Base-by-base conservation (phyloP, 1,139 yeast genomes). In the Arxiozyma slooffiae region DNA sequence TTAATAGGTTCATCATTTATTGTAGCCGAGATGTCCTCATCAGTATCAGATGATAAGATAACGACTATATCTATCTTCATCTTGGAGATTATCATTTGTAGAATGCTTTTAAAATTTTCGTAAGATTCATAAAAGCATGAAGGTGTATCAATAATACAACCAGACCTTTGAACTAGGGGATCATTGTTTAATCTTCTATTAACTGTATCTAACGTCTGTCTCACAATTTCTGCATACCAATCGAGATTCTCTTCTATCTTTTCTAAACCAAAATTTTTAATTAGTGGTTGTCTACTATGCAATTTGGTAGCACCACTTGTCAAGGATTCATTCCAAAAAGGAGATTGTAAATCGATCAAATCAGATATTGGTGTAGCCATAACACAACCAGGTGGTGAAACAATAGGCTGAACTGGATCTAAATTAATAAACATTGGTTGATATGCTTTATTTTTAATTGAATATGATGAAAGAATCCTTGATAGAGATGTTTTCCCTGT, bases 221-320 rank as follows among this genome's bases (percentile, higher is more conserved):
- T 68, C 1, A 82, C 65, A 46, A 76, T 75, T 52, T 76, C 72
- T 53, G 78, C 76, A 68, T 80, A 92, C 52, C 80, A 76, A 46
- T 77, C 79, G 48, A 76, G 61, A 65, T 89, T 89, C 17, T 80
- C 82, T 3, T 70, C 59, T 24, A 80, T 74, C 41, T 72, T 70
- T 47, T 81, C 85, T 50, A 83, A 75, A 0, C 98, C 98, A 67
- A 75, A 88, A 60, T 78, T 82, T 61, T 85, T 84, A 9, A 86
- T 94, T 30, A 85, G 67, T 0, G 97, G 97, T 63, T 87, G 95
- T 64, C 88, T 87, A 17, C 92, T 88, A 65, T 87, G 95, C 52
- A 86, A 78, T 48, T 75, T 69, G 1, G 94, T 79, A 1, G 94
- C 86, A 23, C 97, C 97, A n/a, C 90, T 85, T 0, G 95, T 85